phyloP scores from a whole-genome alignment of 2,329 filamentous ascomycete species.

The Pyrenochaeta sp. region DNA sequence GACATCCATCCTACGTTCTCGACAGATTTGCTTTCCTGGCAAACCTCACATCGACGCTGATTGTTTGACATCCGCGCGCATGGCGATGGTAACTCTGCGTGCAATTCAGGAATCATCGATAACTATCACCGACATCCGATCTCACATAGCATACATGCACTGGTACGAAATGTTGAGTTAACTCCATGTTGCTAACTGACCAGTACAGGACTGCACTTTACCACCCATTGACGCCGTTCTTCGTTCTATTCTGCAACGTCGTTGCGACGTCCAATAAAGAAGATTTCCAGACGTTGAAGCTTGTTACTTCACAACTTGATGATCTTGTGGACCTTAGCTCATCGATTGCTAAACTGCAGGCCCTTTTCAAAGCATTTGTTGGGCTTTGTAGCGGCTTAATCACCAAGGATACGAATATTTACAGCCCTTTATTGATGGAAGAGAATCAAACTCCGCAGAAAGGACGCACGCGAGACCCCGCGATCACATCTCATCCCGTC shows the following conservation, averaged over 20 bases:
- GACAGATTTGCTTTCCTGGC: conserved; percentile 22
- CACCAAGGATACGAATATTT: background rate
- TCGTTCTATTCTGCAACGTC: conserved; percentile 31
- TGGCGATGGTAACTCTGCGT: conserved; percentile 24
- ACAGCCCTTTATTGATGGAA: background rate
- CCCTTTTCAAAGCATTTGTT: conserved; percentile 24
- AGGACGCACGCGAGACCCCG: no score
- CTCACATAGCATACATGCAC: conserved; percentile 26
- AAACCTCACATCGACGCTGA: conserved; percentile 15
- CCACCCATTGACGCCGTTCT: conserved; percentile 30
- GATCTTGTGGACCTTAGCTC: conserved; percentile 14
- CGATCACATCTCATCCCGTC: no score
- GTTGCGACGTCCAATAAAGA: conserved; percentile 22
- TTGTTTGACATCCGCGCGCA: conserved; percentile 20
- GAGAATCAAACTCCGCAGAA: no score
- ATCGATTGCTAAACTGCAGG: conserved; percentile 22
- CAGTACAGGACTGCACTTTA: conserved; percentile 28
- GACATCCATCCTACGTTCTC: conserved; percentile 28
- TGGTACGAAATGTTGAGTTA: conserved; percentile 16
- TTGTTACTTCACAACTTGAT: conserved; percentile 21
- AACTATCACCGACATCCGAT: conserved; percentile 15
- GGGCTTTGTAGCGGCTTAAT: conserved; percentile 20
- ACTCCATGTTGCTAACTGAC: background rate
- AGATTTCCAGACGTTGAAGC: conserved; percentile 22
- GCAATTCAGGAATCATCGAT: conserved; percentile 20